Evolutionary conservation across 2,329 filamentous ascomycete species (phyloP).

Genomic region (Dendryphion nanum): DNA sequence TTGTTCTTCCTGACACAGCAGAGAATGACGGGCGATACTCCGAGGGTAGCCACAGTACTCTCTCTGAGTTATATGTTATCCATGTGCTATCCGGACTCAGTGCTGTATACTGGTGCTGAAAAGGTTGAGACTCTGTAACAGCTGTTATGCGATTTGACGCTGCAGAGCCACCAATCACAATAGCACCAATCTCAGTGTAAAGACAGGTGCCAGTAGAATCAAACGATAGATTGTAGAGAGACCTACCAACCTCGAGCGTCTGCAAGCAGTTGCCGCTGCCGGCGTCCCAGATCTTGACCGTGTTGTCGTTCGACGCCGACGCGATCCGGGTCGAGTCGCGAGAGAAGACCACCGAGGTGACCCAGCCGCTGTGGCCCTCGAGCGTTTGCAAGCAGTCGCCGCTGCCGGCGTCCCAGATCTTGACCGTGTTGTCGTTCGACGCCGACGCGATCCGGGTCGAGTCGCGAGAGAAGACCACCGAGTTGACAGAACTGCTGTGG

Average conservation of each 20-base stretch:
- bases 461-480: constrained; percentile 15
- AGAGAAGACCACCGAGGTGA: constrained; percentile 10
- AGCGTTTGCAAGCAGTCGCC: constrained; percentile 11
- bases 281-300: constrained; percentile 17
- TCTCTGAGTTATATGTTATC: constrained; percentile 1
- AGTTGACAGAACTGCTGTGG: constrained; percentile 2
- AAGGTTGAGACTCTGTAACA: neutral
- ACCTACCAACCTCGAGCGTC: constrained; percentile 2
- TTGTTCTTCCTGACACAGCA: too few species aligned
- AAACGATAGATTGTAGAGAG: neutral
- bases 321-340: constrained; percentile 12
- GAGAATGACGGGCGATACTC: too few species aligned
- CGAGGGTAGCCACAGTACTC: too few species aligned
- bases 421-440: constrained; percentile 9
- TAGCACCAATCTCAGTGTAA: neutral
- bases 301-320: constrained; percentile 12
- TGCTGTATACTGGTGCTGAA: neutral
- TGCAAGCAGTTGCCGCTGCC: constrained; percentile 4
- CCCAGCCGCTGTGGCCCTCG: constrained; percentile 11
- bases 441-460: constrained; percentile 13
- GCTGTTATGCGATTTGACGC: neutral
- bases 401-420: constrained; percentile 15
- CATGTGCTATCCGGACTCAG: neutral
- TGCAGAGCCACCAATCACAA: neutral
- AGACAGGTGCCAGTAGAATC: neutral